Evolutionary conservation across 306 rosid species (phyloP).

Genomic region (Prunus persica): Prunus_persica_NCBIv2 NC_034013.1:12318001-12318500

Average conservation of each 20-base stretch:
- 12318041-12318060: constrained; percentile 39
- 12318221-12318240: constrained; percentile 8
- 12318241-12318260: neutral
- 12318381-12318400: constrained; percentile 19
- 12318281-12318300: neutral
- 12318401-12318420: constrained; percentile 9
- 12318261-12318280: neutral
- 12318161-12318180: constrained; percentile 15
- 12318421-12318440: neutral
- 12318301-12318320: neutral
- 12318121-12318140: neutral
- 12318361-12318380: constrained; percentile 30
- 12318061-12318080: constrained; percentile 1
- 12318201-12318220: constrained; percentile 6
- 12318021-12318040: constrained; percentile 31
- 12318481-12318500: constrained; percentile 31
- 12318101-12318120: neutral
- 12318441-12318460: constrained; percentile 13
- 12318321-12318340: constrained; percentile 29
- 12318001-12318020: constrained; percentile 42
- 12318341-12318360: constrained; percentile 27
- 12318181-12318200: neutral
- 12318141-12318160: neutral
- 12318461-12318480: constrained; percentile 17
- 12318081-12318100: neutral